Evolutionary conservation across 495 filamentous ascomycete genomes (phyloP), one percentile per base, ranked within the genome.

Genomic region (Daldinia concentrica): DNA sequence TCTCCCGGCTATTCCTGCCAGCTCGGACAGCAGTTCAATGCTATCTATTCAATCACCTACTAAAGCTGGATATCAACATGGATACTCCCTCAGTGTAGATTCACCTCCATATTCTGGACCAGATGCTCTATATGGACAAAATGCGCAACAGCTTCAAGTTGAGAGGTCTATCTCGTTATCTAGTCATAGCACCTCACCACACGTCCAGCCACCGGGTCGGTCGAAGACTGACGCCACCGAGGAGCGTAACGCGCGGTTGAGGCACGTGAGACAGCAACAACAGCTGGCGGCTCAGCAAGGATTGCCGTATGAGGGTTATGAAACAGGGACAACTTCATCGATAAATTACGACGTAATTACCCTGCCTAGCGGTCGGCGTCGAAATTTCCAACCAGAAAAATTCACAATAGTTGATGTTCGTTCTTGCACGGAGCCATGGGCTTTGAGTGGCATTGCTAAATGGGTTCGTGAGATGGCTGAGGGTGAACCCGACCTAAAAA

Each of bases 141-240:
- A 79, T 60, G 71, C 62, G 22, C 67, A 68, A 19, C 79, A 86
- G 58, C 75, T 85, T 76, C 77, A 80, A 64, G 91, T 98, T 26
- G 94, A 95, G 59, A 87, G 96, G 77, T 96, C 94, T 12, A 92
- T 92, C 6, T 97, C 94, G 36, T 77, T 98, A 50, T 89, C 91
- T 27, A 92, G 87, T 69, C 91, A 94, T 77, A 90, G 89, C 65
- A 93, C 90, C 72, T 90, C 92, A 19, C 94, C 94, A 59, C 90
- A 90, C 73, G 85, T 94, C 71, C 85, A 92, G 64, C 87, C 93
- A 41, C 94, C 94, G 36, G 91, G 92, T 41, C 89, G 95, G 66
- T 97, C 95, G 5, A 93, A 97, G 82, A 99, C 95, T 19, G 95
- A 99, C 80, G 95, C 95, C 24, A 91, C 95, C 55, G 85, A 89